Evolutionary conservation across 2,329 filamentous ascomycete genomes (phyloP).

Genomic region (Pseudocercospora musae): DNA sequence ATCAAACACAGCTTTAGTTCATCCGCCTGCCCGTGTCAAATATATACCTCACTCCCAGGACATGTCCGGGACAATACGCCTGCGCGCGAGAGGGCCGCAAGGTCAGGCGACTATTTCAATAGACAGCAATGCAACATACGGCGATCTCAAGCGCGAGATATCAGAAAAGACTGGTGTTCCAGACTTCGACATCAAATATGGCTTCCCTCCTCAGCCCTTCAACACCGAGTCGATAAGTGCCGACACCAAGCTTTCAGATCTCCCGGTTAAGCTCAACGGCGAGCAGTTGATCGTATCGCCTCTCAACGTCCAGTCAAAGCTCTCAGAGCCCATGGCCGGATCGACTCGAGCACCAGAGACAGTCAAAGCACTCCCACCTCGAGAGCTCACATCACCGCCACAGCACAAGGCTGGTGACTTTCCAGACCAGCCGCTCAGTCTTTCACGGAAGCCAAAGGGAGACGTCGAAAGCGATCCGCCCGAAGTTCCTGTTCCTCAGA

Average conservation of each 20-base stretch:
- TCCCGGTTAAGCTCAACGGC: conserved; percentile 62
- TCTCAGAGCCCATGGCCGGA: conserved; percentile 31
- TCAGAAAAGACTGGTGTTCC: conserved; percentile 61
- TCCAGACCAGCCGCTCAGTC: conserved; percentile 34
- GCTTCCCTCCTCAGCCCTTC: conserved; percentile 74
- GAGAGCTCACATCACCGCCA: conserved; percentile 22
- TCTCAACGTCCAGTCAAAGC: conserved; percentile 40
- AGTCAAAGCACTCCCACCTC: conserved; percentile 27
- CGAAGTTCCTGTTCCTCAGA: conserved; percentile 56
- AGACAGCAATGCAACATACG: conserved; percentile 63
- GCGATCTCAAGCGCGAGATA: conserved; percentile 59
- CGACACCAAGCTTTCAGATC: conserved; percentile 50
- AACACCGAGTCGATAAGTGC: conserved; percentile 54
- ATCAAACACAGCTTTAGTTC: too few relatives aligned
- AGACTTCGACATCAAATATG: conserved; percentile 75
- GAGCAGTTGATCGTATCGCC: conserved; percentile 65
- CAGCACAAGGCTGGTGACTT: conserved; percentile 29
- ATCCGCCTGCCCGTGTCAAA: too few relatives aligned
- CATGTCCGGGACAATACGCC: conserved; percentile 55
- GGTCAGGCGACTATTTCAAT: conserved; percentile 70
- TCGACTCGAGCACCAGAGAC: conserved; percentile 23
- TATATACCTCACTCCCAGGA: too few relatives aligned
- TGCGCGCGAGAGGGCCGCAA: conserved; percentile 71
- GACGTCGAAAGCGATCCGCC: conserved; percentile 57
- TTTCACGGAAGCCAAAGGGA: conserved; percentile 44